Evolutionary conservation across 192 early-diverging fungal genomes (phyloP).

Genomic region (Endogone sp.): DNA sequence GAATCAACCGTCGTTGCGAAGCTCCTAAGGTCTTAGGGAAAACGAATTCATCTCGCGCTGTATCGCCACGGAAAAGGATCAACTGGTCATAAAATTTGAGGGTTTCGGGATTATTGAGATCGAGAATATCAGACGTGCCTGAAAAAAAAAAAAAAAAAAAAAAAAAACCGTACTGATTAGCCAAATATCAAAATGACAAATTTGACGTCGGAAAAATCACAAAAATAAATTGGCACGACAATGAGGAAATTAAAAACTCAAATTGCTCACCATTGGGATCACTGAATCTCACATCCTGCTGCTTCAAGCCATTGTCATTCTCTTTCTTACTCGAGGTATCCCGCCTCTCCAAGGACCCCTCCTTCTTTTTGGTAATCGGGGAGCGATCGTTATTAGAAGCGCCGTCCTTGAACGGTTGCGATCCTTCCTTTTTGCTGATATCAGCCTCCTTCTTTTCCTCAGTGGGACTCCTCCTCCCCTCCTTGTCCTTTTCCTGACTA

Average conservation of each 20-base stretch:
- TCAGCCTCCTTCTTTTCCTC: conserved; percentile 28
- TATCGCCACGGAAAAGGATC: conserved; percentile 68
- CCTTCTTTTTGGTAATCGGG: not conserved
- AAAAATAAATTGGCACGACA: no score
- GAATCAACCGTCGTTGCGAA: conserved; percentile 57
- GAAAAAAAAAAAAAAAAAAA: not conserved
- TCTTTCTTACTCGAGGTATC: conserved; percentile 27
- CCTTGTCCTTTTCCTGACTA: conserved; percentile 29
- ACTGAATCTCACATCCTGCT: not conserved
- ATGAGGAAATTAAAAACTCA: conserved; percentile 14
- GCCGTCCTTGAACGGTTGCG: conserved; percentile 25
- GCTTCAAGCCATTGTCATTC: conserved; percentile 24
- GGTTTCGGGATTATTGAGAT: conserved; percentile 69
- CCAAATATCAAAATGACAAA: no score
- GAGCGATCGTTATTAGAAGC: conserved; percentile 25
- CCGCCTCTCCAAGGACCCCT: conserved; percentile 13
- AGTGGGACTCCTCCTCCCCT: not conserved
- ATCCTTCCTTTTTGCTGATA: conserved; percentile 24
- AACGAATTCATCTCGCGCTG: conserved; percentile 58
- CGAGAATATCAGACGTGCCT: conserved; percentile 31
- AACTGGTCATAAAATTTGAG: conserved; percentile 68
- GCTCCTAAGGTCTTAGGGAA: conserved; percentile 57
- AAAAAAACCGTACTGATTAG: no score
- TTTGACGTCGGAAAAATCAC: no score
- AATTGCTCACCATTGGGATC: not conserved